Evolutionary conservation across 2,329 filamentous ascomycete genomes (phyloP), one percentile per base, ranked within the genome.

Genomic region (Didymella pinodella): DNA sequence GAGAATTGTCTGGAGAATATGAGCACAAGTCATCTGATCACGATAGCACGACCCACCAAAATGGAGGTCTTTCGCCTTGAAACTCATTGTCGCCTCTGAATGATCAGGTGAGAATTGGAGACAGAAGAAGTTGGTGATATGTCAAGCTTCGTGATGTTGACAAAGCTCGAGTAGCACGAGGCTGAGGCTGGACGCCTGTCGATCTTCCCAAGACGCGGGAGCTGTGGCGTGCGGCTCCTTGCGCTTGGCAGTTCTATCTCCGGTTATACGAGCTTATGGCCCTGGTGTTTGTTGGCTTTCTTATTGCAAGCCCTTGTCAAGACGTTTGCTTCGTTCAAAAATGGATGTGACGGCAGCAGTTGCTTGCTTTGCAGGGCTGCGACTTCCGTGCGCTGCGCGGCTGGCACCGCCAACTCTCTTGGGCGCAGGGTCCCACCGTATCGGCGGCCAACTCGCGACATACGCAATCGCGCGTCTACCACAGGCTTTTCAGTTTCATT

Each of bases 31-130:
- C 46, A 22, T 20, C 4, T 10, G 16, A 14, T 34, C 1, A 5
- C 25, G 34, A 3, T n/a, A 18, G 20, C 8, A 4, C 10, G 12
- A 36, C 61, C 28, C 51, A 79, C 85, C 82, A 82, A 91, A 93
- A 57, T 84, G 83, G 48, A 93, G 83, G 75, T 91, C 88, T 69
- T 90, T 91, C 67, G 86, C 81, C 52, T 86, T 91, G 72, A 91
- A 78, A 61, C 78, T 81, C 79, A 82, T 89, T 69, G 6, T 26
- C 8, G 11, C 44, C 16, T 41, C 28, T 20, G 34, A 12, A 28
- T 20, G 25, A 7, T 18, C 3, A 28, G 22, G 22, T 4, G 5
- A 22, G 41, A n/a, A 3, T n/a, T 22, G 11, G 22, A 43, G 41
- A 2, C 16, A 44, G n/a, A 16, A 26, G 12, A 14, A 28, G 14